Evolutionary conservation across 352 stramenopile species (phyloP).

Genomic region (Phytopythium oedochilum): DNA sequence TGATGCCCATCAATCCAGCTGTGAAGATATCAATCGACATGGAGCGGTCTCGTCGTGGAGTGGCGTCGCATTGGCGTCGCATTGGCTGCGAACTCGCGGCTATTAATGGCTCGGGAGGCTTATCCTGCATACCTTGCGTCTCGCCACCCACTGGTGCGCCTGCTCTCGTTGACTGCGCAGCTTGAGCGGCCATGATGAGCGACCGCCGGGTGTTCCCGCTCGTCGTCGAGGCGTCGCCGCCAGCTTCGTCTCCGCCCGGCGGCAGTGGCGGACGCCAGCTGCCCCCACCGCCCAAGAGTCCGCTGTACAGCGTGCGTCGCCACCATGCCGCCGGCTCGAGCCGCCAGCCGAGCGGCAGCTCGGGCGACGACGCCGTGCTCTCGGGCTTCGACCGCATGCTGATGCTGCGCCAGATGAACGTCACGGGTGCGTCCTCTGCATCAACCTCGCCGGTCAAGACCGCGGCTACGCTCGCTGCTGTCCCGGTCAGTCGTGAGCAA

Average conservation of each 20-base stretch:
- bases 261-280: constrained; percentile 7
- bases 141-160: neutral
- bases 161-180: neutral
- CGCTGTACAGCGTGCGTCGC: constrained; percentile 11
- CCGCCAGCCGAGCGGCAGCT: too few species aligned
- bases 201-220: constrained; percentile 41
- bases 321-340: neutral
- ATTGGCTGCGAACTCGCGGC: neutral
- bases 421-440: constrained; percentile 12
- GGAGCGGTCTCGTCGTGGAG: too few species aligned
- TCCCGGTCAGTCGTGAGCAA: neutral
- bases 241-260: neutral
- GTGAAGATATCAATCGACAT: too few species aligned
- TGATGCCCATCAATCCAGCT: constrained; percentile 2
- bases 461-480: neutral
- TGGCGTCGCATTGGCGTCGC: too few species aligned
- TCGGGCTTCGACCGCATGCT: constrained; percentile 40
- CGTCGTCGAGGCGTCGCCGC: constrained; percentile 17
- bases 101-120: neutral
- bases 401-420: constrained; percentile 53
- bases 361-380: neutral
- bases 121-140: neutral
- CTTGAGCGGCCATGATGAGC: constrained; percentile 4
- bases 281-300: constrained; percentile 45
- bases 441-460: constrained; percentile 2